Conservation (phyloP, 176 grass and related monocot species). For the Themeda triandra region DNA sequence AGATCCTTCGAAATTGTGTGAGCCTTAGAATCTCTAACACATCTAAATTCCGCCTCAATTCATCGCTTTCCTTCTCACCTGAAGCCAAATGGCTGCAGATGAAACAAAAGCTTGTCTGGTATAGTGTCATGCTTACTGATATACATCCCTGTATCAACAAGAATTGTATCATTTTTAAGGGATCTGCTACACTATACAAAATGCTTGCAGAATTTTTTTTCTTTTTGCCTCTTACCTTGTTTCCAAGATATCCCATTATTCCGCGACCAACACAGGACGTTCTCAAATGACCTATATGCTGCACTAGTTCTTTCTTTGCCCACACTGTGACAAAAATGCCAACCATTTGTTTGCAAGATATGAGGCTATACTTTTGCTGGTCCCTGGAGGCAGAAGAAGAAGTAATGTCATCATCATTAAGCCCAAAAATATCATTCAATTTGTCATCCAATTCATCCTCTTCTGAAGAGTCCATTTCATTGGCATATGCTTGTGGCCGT, state of each 20-base stretch:
- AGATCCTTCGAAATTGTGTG: conserved; percentile 80
- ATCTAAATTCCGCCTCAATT: conserved; percentile 77
- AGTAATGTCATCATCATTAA: conserved; percentile 32
- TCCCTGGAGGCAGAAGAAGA: conserved; percentile 48
- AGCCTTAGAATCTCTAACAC: conserved; percentile 73
- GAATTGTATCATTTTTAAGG: conserved; percentile 1
- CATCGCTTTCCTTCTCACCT: conserved; percentile 76
- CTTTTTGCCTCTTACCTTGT: conserved; percentile 60
- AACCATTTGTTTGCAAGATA: conserved; percentile 94
- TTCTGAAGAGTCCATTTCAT: conserved; percentile 66
- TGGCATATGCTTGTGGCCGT: conserved; percentile 53
- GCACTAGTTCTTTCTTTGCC: conserved; percentile 72
- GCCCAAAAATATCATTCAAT: conserved; percentile 44
- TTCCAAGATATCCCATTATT: conserved; percentile 92
- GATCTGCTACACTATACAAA: background rate
- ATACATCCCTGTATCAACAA: conserved; percentile 70
- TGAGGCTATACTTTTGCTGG: conserved; percentile 76
- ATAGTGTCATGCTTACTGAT: conserved; percentile 86
- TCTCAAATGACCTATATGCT: conserved; percentile 78
- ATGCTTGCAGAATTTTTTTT: background rate
- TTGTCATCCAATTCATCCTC: conserved; percentile 69
- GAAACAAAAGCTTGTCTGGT: conserved; percentile 90
- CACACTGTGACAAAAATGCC: conserved; percentile 90
- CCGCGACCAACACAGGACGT: conserved; percentile 76
- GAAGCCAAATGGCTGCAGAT: conserved; percentile 86